phyloP scores from a whole-genome alignment of 768 basidiomycete species.

The Mycena belliarum region DNA sequence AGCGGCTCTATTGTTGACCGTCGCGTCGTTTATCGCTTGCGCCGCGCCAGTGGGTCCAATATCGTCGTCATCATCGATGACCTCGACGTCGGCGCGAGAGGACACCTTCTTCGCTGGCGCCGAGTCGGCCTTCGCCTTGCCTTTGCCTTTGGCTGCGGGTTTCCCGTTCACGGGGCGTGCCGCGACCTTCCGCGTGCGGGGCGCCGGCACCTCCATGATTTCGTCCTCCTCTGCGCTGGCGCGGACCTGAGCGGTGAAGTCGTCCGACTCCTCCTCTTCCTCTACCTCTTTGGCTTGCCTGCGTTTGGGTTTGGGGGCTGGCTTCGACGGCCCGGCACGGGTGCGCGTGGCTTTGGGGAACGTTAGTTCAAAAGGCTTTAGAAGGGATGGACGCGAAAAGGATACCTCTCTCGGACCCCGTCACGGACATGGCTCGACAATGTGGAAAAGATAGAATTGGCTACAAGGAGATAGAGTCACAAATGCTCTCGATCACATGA shows the following conservation, averaged over 20 bases:
- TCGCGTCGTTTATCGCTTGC: constrained; percentile 15
- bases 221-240: constrained; percentile 10
- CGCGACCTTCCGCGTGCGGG: constrained; percentile 10
- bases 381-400: neutral
- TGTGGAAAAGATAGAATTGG: neutral
- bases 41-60: constrained; percentile 2
- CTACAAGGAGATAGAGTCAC: neutral
- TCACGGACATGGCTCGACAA: constrained; percentile 8
- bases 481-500: neutral
- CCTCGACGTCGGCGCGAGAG: constrained; percentile 9
- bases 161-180: constrained; percentile 11
- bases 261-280: constrained; percentile 17
- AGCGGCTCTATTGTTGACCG: neutral
- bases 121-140: constrained; percentile 12
- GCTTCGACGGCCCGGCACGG: constrained; percentile 20
- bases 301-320: constrained; percentile 5
- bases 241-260: neutral
- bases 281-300: constrained; percentile 1
- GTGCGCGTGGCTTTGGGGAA: constrained; percentile 1
- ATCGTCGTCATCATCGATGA: constrained; percentile 16
- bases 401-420: constrained; percentile 14
- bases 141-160: constrained; percentile 15
- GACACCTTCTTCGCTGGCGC: constrained; percentile 1
- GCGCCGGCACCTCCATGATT: constrained; percentile 12
- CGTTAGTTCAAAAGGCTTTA: neutral